Evolutionary conservation across 768 basidiomycete genomes (phyloP).

Genomic region (Chalciporus piperatus): DNA sequence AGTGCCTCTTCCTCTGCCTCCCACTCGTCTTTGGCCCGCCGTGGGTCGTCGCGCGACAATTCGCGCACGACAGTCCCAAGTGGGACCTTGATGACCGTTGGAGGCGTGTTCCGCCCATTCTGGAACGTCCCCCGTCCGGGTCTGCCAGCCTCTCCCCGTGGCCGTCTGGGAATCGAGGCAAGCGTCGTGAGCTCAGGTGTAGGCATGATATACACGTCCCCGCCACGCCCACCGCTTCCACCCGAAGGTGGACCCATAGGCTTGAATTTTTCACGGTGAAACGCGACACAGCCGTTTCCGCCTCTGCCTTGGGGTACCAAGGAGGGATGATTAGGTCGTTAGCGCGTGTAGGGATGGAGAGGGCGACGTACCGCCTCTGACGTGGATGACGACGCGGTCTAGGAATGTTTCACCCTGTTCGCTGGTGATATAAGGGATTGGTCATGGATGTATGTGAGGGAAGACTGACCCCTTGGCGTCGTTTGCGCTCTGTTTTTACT

Average conservation of each 20-base stretch:
- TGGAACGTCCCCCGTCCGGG: constrained; percentile 85
- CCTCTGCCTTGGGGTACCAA: constrained; percentile 61
- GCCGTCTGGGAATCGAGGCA: constrained; percentile 62
- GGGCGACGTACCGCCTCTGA: constrained; percentile 61
- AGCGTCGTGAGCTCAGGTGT: constrained; percentile 77
- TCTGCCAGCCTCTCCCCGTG: constrained; percentile 63
- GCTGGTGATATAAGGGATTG: constrained; percentile 9
- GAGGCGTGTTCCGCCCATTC: constrained; percentile 73
- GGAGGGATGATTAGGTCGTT: background rate
- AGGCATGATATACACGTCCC: constrained; percentile 82
- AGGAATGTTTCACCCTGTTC: constrained; percentile 72
- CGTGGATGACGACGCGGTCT: constrained; percentile 76
- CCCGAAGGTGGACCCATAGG: constrained; percentile 89
- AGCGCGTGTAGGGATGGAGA: background rate
- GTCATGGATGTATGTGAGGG: background rate
- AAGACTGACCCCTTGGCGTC: constrained; percentile 59
- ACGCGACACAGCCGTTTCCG: constrained; percentile 89
- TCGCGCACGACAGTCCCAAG: constrained; percentile 88
- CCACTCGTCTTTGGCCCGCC: constrained; percentile 65
- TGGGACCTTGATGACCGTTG: constrained; percentile 78
- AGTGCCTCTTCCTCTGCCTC: constrained; percentile 67
- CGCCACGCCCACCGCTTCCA: constrained; percentile 88
- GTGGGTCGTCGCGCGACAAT: constrained; percentile 61
- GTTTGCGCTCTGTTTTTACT: constrained; percentile 72
- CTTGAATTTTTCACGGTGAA: constrained; percentile 86